Evolutionary conservation across 371 early-diverging fungal species (phyloP).

Genomic region (Mucor plumbeus): DNA sequence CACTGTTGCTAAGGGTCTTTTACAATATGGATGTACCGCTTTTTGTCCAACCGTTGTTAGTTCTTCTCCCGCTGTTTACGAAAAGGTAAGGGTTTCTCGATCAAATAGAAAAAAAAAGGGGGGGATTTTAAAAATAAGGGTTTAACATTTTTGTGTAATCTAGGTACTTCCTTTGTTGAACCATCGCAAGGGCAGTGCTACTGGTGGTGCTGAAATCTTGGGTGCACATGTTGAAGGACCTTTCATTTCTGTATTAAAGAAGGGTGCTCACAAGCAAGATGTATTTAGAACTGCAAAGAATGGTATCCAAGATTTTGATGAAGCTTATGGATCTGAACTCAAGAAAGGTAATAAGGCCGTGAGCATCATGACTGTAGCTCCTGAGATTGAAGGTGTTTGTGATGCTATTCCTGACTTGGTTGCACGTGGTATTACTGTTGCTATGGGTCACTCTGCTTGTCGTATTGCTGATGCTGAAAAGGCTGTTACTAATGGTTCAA

Average conservation of each 20-base stretch:
- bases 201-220: slow-evolving; percentile 79
- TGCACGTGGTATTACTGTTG: slow-evolving; percentile 69
- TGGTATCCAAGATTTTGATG: slow-evolving; percentile 74
- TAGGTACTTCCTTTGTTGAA: slow-evolving; percentile 70
- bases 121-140: not conserved
- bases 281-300: slow-evolving; percentile 68
- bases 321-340: slow-evolving; percentile 69
- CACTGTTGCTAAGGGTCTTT: slow-evolving; percentile 76
- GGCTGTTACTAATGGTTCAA: slow-evolving; percentile 72
- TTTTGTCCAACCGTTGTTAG: slow-evolving; percentile 88
- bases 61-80: slow-evolving; percentile 75
- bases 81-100: slow-evolving; percentile 54
- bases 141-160: not conserved
- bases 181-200: slow-evolving; percentile 70
- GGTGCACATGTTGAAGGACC: slow-evolving; percentile 89
- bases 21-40: slow-evolving; percentile 81
- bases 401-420: slow-evolving; percentile 74
- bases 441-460: slow-evolving; percentile 79
- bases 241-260: slow-evolving; percentile 67
- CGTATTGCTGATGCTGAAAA: slow-evolving; percentile 72
- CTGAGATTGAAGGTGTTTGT: slow-evolving; percentile 80
- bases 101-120: not conserved
- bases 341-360: slow-evolving; percentile 59
- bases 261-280: slow-evolving; percentile 81
- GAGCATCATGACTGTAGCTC: slow-evolving; percentile 81